A percentile compares a stretch with the other conserved stretches of the same genome.
phyloP scores from a whole-genome alignment of 495 filamentous ascomycete species.

The Podospora conica region DNA sequence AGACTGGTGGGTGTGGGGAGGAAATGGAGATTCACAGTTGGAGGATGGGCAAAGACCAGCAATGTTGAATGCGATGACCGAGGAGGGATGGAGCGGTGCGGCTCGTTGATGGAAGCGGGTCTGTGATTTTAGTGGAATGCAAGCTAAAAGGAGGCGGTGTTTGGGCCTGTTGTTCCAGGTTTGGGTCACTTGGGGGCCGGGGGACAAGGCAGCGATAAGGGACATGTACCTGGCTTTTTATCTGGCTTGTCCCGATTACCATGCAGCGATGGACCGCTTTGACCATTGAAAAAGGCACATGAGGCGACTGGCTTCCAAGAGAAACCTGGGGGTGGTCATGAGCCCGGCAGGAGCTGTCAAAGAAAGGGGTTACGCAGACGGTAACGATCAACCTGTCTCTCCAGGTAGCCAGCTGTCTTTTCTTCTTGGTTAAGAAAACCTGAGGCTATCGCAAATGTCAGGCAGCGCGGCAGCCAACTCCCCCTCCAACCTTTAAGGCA shows the following conservation, averaged over 20 bases:
- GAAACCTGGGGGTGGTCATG: neutral
- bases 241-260: neutral
- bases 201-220: constrained; percentile 6
- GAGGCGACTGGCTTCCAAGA: too few relatives aligned
- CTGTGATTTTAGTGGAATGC: constrained; percentile 19
- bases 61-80: constrained; percentile 26
- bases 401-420: neutral
- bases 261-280: neutral
- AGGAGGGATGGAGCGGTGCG: constrained; percentile 29
- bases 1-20: constrained; percentile 12
- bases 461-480: neutral
- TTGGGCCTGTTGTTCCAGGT: constrained; percentile 1
- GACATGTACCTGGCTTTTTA: neutral
- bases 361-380: neutral
- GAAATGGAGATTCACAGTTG: constrained; percentile 21
- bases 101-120: constrained; percentile 26
- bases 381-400: too few relatives aligned
- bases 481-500: neutral
- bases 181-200: neutral
- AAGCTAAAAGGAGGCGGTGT: constrained; percentile 22
- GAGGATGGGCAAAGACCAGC: constrained; percentile 19
- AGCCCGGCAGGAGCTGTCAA: neutral
- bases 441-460: neutral
- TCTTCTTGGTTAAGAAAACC: too few relatives aligned
- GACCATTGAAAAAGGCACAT: neutral